Base-by-base conservation (phyloP, 352 stramenopile species). In the Thalassiosira mediterranea region DNA sequence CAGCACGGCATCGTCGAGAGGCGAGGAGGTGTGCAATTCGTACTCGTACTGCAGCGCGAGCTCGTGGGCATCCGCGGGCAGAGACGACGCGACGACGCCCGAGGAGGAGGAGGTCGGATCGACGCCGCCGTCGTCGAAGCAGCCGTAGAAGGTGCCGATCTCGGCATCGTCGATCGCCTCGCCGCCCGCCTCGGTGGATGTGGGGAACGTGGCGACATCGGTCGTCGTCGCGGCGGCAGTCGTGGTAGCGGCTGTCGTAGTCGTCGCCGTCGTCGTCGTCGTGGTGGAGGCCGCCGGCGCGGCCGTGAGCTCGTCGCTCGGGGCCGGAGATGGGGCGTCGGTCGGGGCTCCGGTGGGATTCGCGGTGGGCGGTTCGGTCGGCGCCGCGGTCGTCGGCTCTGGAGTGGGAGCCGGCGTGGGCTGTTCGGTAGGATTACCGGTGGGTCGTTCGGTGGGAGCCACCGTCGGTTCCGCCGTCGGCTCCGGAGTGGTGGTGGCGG, bases 201-300 rank as follows among this genome's bases (percentile, higher is more conserved):
- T 34, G 90, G 21, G 86, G 90, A 83, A 90, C 90, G 86, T 83
- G 83, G 1, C 86, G 90, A 56, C 13, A 15, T 44, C 8, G 15
- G 37, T 44, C 15, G 37, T 44, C 15, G 8, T 44, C 37, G 37
- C 15, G 8, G 8, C 15, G 37, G 8, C 15, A 15, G 37, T 44
- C 15, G n/a, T n/a, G n/a, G n/a, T n/a, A n/a, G n/a, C n/a, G n/a
- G n/a, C n/a, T n/a, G n/a, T n/a, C n/a, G n/a, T n/a, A n/a, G n/a
- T n/a, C n/a, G n/a, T n/a, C n/a, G n/a, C n/a, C n/a, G n/a, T n/a
- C n/a, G n/a, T n/a, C n/a, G n/a, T n/a, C n/a, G n/a, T n/a, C n/a
- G n/a, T n/a, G n/a, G n/a, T n/a, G n/a, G n/a, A n/a, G n/a, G n/a
- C n/a, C n/a, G n/a, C n/a, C n/a, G n/a, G n/a, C n/a, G n/a, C n/a